Conservation (phyloP, 306 rosid species). For the Rosa persica region DNA sequence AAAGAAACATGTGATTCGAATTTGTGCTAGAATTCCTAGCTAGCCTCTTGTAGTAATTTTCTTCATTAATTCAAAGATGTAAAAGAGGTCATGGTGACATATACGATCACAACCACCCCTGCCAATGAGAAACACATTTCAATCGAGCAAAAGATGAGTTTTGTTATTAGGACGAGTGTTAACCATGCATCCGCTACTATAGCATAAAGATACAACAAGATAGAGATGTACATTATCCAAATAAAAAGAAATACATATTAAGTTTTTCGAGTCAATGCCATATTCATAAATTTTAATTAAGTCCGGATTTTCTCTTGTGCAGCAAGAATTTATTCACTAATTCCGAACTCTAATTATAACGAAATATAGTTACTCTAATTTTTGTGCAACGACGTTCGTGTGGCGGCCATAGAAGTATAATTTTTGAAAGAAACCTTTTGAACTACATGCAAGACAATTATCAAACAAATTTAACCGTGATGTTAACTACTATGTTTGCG, state of each 20-base stretch:
- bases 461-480: neutral
- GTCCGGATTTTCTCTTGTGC: too few species aligned
- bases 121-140: neutral
- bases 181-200: neutral
- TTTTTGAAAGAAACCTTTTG: neutral
- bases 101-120: neutral
- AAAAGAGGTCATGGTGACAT: neutral
- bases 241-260: too few species aligned
- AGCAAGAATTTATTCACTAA: too few species aligned
- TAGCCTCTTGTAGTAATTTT: neutral
- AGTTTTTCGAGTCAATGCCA: too few species aligned
- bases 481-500: neutral
- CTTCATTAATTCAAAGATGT: neutral
- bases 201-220: neutral
- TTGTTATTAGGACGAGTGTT: slow-evolving; percentile 2
- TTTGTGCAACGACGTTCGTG: neutral
- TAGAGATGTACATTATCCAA: neutral
- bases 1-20: neutral
- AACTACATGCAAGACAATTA: neutral
- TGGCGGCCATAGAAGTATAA: neutral
- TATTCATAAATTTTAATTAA: too few species aligned
- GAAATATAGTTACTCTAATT: neutral
- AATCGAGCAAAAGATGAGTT: neutral
- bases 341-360: too few species aligned
- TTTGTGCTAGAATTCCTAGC: neutral